Evolutionary conservation across 2,329 filamentous ascomycete species (phyloP), one percentile per base, ranked within the genome.

Genomic region (Hypoxylon sp.): DNA sequence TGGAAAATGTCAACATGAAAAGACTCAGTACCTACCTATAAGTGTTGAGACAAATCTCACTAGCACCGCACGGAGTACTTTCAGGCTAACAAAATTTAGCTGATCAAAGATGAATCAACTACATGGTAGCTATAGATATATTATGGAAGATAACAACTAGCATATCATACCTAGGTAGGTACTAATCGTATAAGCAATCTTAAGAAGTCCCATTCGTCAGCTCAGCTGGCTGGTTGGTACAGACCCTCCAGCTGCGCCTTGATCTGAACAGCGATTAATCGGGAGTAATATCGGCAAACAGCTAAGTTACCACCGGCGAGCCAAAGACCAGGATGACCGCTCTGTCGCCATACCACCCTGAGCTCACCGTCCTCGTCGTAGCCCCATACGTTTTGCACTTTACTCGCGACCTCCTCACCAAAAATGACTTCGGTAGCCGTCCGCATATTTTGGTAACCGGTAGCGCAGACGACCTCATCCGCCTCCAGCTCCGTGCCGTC

Each of bases 231-330:
- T n/a, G n/a, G n/a, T n/a, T n/a, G n/a, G 19, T 31, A 51, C 3
- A 50, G 3, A 11, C 69, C 69, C 38, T 70, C 69, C 4, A 74
- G 51, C 46, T 64, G 67, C 0, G 69, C 79, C 65, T 79, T 77
- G 36, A 83, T 80, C 67, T 81, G 79, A 41, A 82, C 55, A 0
- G 78, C 80, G 51, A 82, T 47, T 2, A 80, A 43, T 32, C 75
- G 78, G 0, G 84, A 87, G 59, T 77, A 87, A 31, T 82, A 82
- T 11, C 84, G 74, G 50, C 82, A 86, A 41, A 87, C 67, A 0
- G 82, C 83, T 26, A 88, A 63, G 55, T 86, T 88, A 1, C 86
- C 85, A 0, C 83, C 84, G 56, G 86, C 82, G 57, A 82, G 82
- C 84, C 84, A 88, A 51, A 88, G 83, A 0, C 83, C 82, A 0